Evolutionary conservation across 345 rosid genomes (phyloP).

Genomic region (Populus simonii): DNA sequence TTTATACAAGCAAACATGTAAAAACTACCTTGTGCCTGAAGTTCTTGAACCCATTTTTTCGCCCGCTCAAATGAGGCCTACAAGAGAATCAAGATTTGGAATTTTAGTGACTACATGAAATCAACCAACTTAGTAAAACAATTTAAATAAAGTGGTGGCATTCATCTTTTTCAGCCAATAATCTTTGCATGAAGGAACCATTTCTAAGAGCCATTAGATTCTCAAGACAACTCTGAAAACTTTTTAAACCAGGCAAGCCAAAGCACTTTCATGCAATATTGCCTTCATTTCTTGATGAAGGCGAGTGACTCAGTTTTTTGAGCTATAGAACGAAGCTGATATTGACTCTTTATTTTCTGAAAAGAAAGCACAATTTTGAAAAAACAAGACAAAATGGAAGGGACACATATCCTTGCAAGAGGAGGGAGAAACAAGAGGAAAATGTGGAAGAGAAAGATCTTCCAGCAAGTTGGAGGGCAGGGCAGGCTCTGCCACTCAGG

Average conservation of each 20-base stretch:
- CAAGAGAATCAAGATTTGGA: constrained; percentile 4
- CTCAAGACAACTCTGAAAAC: background rate
- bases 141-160: background rate
- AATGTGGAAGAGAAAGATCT: background rate
- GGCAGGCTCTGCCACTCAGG: background rate
- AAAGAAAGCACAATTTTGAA: background rate
- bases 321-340: background rate
- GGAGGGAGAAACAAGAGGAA: background rate
- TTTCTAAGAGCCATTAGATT: background rate
- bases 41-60: constrained; percentile 96
- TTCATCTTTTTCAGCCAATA: background rate
- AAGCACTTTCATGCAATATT: background rate
- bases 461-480: background rate
- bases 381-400: background rate
- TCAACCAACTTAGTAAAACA: background rate
- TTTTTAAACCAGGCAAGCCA: background rate
- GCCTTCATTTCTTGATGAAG: background rate
- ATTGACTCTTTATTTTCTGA: background rate
- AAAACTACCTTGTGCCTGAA: constrained; percentile 81
- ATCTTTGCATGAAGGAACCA: background rate
- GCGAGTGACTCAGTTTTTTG: background rate
- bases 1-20: background rate
- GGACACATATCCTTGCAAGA: background rate
- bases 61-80: constrained; percentile 95
- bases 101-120: background rate